Evolutionary conservation across 805 yeast genomes (phyloP).

Genomic region (Isabelozyma gotoi): DNA sequence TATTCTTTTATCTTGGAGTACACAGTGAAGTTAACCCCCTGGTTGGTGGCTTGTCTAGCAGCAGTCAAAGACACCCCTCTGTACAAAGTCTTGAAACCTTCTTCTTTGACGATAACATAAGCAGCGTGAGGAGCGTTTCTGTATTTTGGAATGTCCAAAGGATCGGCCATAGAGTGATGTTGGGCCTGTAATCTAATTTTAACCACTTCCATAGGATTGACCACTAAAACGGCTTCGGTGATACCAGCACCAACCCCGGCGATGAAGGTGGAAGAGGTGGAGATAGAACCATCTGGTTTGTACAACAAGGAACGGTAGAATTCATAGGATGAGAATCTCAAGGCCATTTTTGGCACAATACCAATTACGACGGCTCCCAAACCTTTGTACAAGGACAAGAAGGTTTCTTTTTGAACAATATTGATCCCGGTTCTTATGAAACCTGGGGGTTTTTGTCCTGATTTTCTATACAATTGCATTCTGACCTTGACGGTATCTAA

Average conservation of each 20-base stretch:
- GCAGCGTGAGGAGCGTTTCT: slow-evolving; percentile 92
- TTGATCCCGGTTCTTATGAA: slow-evolving; percentile 77
- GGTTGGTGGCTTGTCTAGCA: slow-evolving; percentile 96
- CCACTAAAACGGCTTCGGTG: slow-evolving; percentile 92
- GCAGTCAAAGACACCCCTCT: slow-evolving; percentile 96
- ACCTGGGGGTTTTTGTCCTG: slow-evolving; percentile 80
- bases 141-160: slow-evolving; percentile 78
- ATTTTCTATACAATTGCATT: slow-evolving; percentile 84
- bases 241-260: slow-evolving; percentile 98
- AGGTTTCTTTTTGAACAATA: slow-evolving; percentile 77
- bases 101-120: slow-evolving; percentile 80
- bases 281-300: slow-evolving; percentile 60
- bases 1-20: slow-evolving; percentile 79
- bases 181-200: slow-evolving; percentile 96
- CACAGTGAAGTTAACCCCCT: slow-evolving; percentile 96
- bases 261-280: slow-evolving; percentile 74
- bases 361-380: slow-evolving; percentile 97
- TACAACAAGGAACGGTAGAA: slow-evolving; percentile 72
- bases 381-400: slow-evolving; percentile 89
- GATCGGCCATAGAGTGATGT: slow-evolving; percentile 84
- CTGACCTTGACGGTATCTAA: slow-evolving; percentile 95
- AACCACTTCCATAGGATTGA: slow-evolving; percentile 96
- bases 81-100: slow-evolving; percentile 85
- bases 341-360: slow-evolving; percentile 97
- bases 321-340: slow-evolving; percentile 92